These are phyloP conservation scores for Euphorbia schlechtendalii DNA, from an alignment of 441 rosid species.

Conservation along the genomic window DNA sequence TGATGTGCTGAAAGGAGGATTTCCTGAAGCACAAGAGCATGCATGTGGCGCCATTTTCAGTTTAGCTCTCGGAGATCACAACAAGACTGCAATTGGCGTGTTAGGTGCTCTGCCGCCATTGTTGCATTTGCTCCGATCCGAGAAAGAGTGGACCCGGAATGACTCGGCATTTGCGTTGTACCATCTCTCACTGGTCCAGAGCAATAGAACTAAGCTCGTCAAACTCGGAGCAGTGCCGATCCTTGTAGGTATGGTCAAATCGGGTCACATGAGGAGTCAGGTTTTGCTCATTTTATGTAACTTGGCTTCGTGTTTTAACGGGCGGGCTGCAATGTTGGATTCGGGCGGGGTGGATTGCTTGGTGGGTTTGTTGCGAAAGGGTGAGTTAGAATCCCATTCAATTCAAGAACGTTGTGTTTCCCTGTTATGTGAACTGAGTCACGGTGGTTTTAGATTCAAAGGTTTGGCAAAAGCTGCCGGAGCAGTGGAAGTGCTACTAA, in stretches of 20 bases:
- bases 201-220: constrained; percentile 56
- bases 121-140: constrained; percentile 47
- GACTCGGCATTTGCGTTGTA: constrained; percentile 79
- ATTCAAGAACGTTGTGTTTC: constrained; percentile 53
- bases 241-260: constrained; percentile 45
- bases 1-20: constrained; percentile 64
- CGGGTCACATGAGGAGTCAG: constrained; percentile 43
- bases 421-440: constrained; percentile 51
- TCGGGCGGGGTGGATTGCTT: constrained; percentile 72
- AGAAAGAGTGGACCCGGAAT: no score
- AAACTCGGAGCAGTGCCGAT: constrained; percentile 54
- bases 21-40: constrained; percentile 67
- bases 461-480: constrained; percentile 64
- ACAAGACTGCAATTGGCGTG: constrained; percentile 79
- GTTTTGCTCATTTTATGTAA: constrained; percentile 50
- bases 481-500: constrained; percentile 43
- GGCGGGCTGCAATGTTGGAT: constrained; percentile 57
- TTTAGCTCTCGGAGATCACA: constrained; percentile 64
- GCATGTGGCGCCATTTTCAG: constrained; percentile 77
- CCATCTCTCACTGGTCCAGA: constrained; percentile 64
- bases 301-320: constrained; percentile 43
- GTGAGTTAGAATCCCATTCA: constrained; percentile 33
- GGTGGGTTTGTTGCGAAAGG: constrained; percentile 35
- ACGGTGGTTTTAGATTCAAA: constrained; percentile 57
- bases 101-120: constrained; percentile 77